Percentiles rank a stretch among this genome's conserved stretches.
Evolutionary conservation across 2,329 filamentous ascomycete species (phyloP).

Genomic region (Fusarium setosum): DNA sequence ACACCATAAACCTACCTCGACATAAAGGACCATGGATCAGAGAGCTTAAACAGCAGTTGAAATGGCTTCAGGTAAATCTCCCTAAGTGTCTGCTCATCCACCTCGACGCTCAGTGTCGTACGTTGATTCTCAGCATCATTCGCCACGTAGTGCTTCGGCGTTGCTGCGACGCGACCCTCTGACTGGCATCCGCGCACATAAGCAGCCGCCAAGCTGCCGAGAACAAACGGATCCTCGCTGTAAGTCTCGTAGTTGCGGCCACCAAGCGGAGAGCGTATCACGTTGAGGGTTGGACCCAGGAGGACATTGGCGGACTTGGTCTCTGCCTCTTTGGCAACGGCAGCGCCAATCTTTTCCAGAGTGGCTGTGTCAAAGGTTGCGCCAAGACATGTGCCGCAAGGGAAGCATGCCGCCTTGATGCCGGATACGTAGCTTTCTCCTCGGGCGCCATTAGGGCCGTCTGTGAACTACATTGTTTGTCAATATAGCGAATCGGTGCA

Average conservation of each 20-base stretch:
- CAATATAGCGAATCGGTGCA: too few relatives aligned
- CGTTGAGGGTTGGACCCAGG: background rate
- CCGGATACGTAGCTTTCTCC: background rate
- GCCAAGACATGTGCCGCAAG: background rate
- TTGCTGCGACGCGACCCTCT: background rate
- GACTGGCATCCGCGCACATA: background rate
- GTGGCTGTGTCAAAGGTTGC: background rate
- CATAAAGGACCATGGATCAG: background rate
- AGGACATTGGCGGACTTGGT: background rate
- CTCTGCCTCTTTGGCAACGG: background rate
- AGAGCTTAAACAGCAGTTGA: background rate
- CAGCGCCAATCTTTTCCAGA: background rate
- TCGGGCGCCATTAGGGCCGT: background rate
- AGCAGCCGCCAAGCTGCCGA: background rate
- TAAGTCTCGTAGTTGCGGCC: background rate
- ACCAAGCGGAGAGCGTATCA: background rate
- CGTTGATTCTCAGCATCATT: background rate
- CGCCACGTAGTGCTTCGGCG: background rate
- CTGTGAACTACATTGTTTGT: background rate
- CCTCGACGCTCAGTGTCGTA: background rate
- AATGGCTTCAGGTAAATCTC: slow-evolving; percentile 1
- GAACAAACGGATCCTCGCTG: background rate
- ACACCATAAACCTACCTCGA: too few relatives aligned
- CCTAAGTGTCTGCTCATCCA: background rate
- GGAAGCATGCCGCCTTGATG: background rate